Evolutionary conservation across 768 basidiomycete species (phyloP).

Genomic region (Nidularia pulvinata): DNA sequence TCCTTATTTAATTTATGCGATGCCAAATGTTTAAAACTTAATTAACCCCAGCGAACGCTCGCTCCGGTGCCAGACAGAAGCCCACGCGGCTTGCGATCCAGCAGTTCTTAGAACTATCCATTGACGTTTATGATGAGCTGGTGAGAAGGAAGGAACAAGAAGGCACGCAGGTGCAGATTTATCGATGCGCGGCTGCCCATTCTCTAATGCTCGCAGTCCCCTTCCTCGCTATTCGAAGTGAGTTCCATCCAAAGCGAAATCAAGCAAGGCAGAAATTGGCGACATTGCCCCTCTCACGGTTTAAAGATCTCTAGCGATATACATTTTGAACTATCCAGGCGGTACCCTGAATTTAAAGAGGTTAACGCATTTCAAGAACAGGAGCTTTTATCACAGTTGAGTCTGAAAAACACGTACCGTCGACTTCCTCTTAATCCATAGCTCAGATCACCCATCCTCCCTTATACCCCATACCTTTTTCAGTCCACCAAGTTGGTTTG

Average conservation of each 20-base stretch:
- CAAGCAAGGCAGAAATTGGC: conserved; percentile 98
- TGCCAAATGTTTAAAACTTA: neutral
- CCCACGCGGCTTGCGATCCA: conserved; percentile 92
- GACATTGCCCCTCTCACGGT: conserved; percentile 83
- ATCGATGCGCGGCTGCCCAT: conserved; percentile 6
- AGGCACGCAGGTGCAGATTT: conserved; percentile 38
- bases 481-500: conserved; percentile 12
- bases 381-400: too few relatives aligned
- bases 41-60: conserved; percentile 74
- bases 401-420: too few relatives aligned
- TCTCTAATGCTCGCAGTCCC: conserved; percentile 50
- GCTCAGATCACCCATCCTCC: conserved; percentile 12
- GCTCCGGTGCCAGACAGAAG: conserved; percentile 85
- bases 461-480: conserved; percentile 13
- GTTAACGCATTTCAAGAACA: conserved; percentile 10
- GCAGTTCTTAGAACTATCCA: conserved; percentile 97
- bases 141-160: conserved; percentile 81
- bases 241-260: conserved; percentile 98
- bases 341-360: conserved; percentile 96
- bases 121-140: conserved; percentile 97
- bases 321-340: conserved; percentile 89
- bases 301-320: conserved; percentile 97
- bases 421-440: conserved; percentile 15
- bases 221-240: conserved; percentile 88
- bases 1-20: neutral